Evolutionary conservation across 2,329 filamentous ascomycete genomes (phyloP), one percentile per base, ranked within the genome.

Genomic region (Xylariaceae sp.): DNA sequence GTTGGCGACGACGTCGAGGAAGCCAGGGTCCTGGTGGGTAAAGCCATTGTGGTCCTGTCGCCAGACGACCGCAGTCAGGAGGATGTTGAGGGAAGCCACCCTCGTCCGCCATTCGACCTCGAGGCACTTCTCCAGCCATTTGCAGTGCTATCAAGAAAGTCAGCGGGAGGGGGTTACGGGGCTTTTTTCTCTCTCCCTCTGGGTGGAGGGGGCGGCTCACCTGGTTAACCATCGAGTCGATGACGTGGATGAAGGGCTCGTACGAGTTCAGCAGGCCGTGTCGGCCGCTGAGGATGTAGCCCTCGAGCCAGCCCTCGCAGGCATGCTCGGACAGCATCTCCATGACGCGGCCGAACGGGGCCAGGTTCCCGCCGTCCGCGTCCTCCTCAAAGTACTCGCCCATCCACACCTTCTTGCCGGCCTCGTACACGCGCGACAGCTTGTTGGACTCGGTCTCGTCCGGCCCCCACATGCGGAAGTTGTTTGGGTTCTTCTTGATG

Each of bases 371-470:
- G 8, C 83, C 83, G 49, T 88, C 78, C 6, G 63, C 59, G 48
- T 89, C 83, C 51, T 88, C 83, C 4, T 83, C 77, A 41, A 88
- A 83, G 55, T 83, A 84, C 31, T 85, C 82, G 5, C 75, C 83
- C 64, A 88, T 67, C 83, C 83, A 88, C 3, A 84, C 81, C 59
- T 88, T 88, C 69, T 86, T 83, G 5, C 77, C 78, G 1, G 73
- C 80, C 37, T 81, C 70, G 55, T 88, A 88, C 29, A 89, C 77
- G 16, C 70, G 70, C 1, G 64, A 69, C 3, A 89, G 73, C 60
- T 89, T 88, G 62, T 89, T 89, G 15, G 81, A 86, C 53, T 88
- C 77, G 0, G 82, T 88, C 68, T 89, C 83, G 51, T 89, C 83
- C 0, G 83, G 83, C 0, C 83, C 83, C 45, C 87, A 85, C 5